Percentiles rank a stretch among this genome's conserved stretches.
Conservation (phyloP, 192 early-diverging fungal genomes). For the Obelidium mucronatum region DNA sequence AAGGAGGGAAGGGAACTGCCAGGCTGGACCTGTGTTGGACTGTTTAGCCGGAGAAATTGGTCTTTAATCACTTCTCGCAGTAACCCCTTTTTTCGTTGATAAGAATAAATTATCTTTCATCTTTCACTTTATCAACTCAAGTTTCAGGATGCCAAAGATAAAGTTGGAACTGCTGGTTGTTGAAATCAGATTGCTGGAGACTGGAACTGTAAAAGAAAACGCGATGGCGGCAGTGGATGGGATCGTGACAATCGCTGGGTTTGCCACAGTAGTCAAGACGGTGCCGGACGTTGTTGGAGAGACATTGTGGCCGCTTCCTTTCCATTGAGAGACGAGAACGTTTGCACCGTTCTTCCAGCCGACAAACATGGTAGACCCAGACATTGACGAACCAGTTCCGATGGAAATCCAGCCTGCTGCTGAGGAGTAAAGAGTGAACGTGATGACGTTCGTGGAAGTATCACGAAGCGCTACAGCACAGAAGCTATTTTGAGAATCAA, state of each 20-base stretch:
- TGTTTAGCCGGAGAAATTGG: too few relatives aligned
- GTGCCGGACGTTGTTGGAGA: too few relatives aligned
- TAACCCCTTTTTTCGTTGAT: not conserved
- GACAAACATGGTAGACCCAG: slow-evolving; percentile 32
- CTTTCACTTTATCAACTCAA: not conserved
- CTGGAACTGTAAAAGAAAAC: too few relatives aligned
- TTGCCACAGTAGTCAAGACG: too few relatives aligned
- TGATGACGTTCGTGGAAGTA: not conserved
- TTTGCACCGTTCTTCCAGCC: slow-evolving; percentile 37
- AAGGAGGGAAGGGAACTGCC: too few relatives aligned
- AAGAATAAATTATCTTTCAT: not conserved
- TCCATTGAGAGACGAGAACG: not conserved
- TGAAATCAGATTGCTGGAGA: too few relatives aligned
- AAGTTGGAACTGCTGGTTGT: too few relatives aligned
- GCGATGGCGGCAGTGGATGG: too few relatives aligned
- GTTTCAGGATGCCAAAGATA: too few relatives aligned
- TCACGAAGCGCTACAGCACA: slow-evolving; percentile 2
- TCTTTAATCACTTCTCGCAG: not conserved
- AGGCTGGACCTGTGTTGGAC: too few relatives aligned
- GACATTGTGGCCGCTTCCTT: not conserved
- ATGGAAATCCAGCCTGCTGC: slow-evolving; percentile 22
- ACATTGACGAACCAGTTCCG: slow-evolving; percentile 41
- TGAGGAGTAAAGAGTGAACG: slow-evolving; percentile 2
- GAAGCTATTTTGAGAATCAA: not conserved
- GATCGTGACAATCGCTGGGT: too few relatives aligned